A percentile compares a stretch with the other conserved stretches of the same genome.
These are phyloP conservation scores for Nemania sp. DNA, from an alignment of 2,329 filamentous ascomycete genomes.

Conservation along the genomic window DNA sequence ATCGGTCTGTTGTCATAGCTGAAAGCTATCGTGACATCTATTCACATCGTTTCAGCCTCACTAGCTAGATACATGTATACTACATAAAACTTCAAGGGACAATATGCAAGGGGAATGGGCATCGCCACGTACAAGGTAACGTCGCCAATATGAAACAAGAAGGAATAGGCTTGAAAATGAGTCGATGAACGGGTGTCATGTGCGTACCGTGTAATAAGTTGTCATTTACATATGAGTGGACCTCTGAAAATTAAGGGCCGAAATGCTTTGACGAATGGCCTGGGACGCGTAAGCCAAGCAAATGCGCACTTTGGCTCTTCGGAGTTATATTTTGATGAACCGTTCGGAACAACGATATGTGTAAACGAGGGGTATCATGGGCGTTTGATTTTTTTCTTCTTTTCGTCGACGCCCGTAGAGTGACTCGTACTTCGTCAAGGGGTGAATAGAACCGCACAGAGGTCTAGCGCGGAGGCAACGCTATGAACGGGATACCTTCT, in stretches of 20 bases:
- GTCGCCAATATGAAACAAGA: constrained; percentile 13
- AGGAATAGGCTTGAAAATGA: not conserved
- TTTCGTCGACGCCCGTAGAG: not conserved
- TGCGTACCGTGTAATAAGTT: not conserved
- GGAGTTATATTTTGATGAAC: not conserved
- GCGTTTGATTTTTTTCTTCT: constrained; percentile 1
- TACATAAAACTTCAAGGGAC: constrained; percentile 4
- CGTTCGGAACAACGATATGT: not conserved
- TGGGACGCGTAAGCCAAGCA: constrained; percentile 8
- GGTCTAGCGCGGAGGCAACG: constrained; percentile 9
- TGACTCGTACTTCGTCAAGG: not conserved
- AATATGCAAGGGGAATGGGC: not conserved
- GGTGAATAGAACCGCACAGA: not conserved
- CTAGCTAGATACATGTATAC: constrained; percentile 12
- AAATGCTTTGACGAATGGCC: constrained; percentile 8
- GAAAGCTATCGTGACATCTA: constrained; percentile 16
- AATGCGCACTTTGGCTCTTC: constrained; percentile 9
- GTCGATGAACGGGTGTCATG: constrained; percentile 1
- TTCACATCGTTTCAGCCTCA: constrained; percentile 20
- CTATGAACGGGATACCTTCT: constrained; percentile 8
- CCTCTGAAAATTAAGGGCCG: constrained; percentile 21
- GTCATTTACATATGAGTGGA: constrained; percentile 9
- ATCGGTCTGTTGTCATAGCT: constrained; percentile 20
- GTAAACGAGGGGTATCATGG: not conserved
- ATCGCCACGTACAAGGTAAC: not conserved